Base-by-base conservation (phyloP, 768 basidiomycete genomes). In the Termitomyces sp. region DNA sequence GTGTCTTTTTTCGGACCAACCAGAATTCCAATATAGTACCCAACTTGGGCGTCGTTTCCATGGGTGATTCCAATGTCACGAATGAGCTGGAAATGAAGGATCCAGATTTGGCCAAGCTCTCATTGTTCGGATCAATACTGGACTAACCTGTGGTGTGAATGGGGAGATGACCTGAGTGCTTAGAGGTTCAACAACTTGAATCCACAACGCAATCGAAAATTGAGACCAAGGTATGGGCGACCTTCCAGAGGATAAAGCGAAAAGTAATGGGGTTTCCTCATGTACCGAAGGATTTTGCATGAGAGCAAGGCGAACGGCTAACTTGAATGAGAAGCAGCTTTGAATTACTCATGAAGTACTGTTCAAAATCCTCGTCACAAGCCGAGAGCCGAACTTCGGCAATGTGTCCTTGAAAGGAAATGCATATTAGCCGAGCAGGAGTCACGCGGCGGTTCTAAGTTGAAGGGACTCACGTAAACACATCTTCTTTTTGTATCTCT, bases 1-100 rank as follows among this genome's bases (percentile, higher is more conserved):
- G 26, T 8, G 3, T n/a, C 5, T n/a, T 1, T 11, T 15, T 45
- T 23, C 7, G 10, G 17, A 66, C 78, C 35, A 23, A 88, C 89
- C 79, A 91, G 71, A 10, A 89, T 62, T 17, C 89, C 89, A 54
- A 89, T 86, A 72, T 91, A 92, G 66, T 88, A 86, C 44, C 87
- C 90, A 10, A 91, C 86, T 60, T 78, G 75, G 2, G 79, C 79
- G 65, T 90, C 87, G 64, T 89, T 80, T 31, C 87, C 89, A 62
- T 84, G 71, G 12, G 87, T 89, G 9, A 89, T 77, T 11, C 85
- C 87, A 53, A 87, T 74, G 63, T 84, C 84, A 26, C 84, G 81
- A 56, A 87, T 79, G 42, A 87, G 73, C 87, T 15, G 6, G 30
- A 12, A n/a, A 41, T 14, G 0, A 10, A 30, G 12, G 7, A 30